These are phyloP conservation scores for Torulaspora pretoriensis DNA, from an alignment of 1,139 yeast species.

Conservation along the genomic window DNA sequence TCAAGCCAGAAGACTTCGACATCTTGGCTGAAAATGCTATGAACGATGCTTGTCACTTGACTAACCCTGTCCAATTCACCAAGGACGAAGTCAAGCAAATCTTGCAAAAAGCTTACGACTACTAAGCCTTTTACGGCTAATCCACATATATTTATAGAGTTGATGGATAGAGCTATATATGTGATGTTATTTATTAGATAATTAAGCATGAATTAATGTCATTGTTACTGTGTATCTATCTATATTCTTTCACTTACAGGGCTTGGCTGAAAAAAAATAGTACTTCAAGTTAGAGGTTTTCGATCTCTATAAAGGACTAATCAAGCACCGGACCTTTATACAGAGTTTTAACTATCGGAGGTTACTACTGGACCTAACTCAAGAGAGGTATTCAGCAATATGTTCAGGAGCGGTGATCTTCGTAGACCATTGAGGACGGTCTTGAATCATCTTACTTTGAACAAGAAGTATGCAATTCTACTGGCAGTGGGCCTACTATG, in stretches of 20 bases:
- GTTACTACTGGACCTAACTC: no score
- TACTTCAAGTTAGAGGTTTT: no score
- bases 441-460: neutral
- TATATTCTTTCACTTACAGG: no score
- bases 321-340: no score
- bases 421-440: neutral
- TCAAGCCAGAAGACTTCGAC: constrained; percentile 21
- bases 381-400: no score
- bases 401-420: neutral
- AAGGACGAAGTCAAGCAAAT: constrained; percentile 24
- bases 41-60: constrained; percentile 23
- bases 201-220: no score
- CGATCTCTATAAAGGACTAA: no score
- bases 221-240: no score
- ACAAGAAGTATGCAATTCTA: constrained; percentile 1
- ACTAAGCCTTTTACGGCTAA: neutral
- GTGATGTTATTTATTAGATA: no score
- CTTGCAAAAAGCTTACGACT: constrained; percentile 20
- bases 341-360: no score
- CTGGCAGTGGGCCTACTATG: constrained; percentile 1
- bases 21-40: constrained; percentile 22
- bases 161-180: neutral
- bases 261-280: no score
- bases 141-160: neutral
- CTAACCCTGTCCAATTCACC: constrained; percentile 24